Evolutionary conservation across 495 filamentous ascomycete genomes (phyloP), one percentile per base, ranked within the genome.

Genomic region (Endocarpon pusillum): DNA sequence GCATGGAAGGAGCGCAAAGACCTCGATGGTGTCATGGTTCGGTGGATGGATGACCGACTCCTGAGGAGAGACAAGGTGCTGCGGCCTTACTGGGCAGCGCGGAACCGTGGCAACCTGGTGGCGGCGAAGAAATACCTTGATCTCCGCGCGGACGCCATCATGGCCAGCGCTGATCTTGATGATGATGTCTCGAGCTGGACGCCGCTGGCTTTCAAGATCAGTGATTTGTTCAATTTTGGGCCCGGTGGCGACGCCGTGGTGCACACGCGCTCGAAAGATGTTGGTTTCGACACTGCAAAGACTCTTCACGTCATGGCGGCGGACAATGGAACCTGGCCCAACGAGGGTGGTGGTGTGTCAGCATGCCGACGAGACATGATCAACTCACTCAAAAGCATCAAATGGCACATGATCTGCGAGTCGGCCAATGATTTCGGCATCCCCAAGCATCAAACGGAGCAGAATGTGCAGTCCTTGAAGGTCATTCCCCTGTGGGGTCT

Each of bases 301-400:
- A 59, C 51, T 4, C 58, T 78, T 10, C 71, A 74, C 39, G 69
- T 78, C 34, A 59, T 78, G 42, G 70, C 71, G 28, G 62, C 68
- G 9, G 73, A 78, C 45, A 74, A 58, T 22, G 69, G 69, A 10
- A 75, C 70, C 20, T 78, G 73, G 73, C 73, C 73, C 0, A 73
- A 75, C 33, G 67, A 74, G 42, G 69, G 67, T 34, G 73, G 73
- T 37, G 73, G 73, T 44, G 71, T 78, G 12, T 75, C 71, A 27
- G 70, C 69, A 19, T 78, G 73, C 52, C 67, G 73, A n/a, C 57
- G 73, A 34, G 73, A 78, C 41, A 61, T 78, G 57, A 70, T 78
- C 51, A 73, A 76, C 44, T 66, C 67, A 17, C 59, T 75, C 35
- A 51, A 55, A 17, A 69, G 67, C 1, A 71, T 78, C 37, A 66